Evolutionary conservation across 805 yeast genomes (phyloP), one percentile per base, ranked within the genome.

Genomic region (Cyberlindnera mycetangii): DNA sequence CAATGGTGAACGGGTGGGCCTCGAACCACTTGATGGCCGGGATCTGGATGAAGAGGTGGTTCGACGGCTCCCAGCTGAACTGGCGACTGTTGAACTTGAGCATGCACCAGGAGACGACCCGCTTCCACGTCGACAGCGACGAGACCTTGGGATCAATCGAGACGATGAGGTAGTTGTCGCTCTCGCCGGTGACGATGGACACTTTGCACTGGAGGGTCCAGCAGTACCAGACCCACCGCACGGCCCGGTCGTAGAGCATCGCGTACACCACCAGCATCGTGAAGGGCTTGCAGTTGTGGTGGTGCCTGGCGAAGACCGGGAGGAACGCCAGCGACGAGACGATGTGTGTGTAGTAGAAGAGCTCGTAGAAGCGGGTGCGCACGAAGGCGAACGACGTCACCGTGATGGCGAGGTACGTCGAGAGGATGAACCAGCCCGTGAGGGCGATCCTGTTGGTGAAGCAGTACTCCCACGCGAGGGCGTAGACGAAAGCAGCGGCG

Each of bases 1-100:
- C 56, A 19, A 59, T 56, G 6, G 62, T 59, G 41, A 59, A 58
- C n/a, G 64, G 64, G 32, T 59, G 62, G 4, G 62, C 47, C 39
- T 59, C 57, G 25, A 50, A 47, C 16, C 46, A 3, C 4, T 39
- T 43, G 12, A 58, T 42, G 3, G 25, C 28, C 7, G 64, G 62
- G 3, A 59, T 52, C 7, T 49, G 51, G 5, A 58, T 41, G 34
- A 56, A 59, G 15, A 59, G 36, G 44, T 59, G 63, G 37, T 51
- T 53, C 8, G 62, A 39, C n/a, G 52, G 44, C 5, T 41, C 31
- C 55, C 56, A 55, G 2, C 41, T 32, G 45, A 58, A 56, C 9
- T 32, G 42, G 5, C 27, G 17, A 3, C 33, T 34, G 41, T 22
- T 31, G 21, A 16, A 22, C 37, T 53, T 53, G 36, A 49, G 32